phyloP scores from a whole-genome alignment of 2,329 filamentous ascomycete genomes.

The Pseudogymnoascus sp. region DNA sequence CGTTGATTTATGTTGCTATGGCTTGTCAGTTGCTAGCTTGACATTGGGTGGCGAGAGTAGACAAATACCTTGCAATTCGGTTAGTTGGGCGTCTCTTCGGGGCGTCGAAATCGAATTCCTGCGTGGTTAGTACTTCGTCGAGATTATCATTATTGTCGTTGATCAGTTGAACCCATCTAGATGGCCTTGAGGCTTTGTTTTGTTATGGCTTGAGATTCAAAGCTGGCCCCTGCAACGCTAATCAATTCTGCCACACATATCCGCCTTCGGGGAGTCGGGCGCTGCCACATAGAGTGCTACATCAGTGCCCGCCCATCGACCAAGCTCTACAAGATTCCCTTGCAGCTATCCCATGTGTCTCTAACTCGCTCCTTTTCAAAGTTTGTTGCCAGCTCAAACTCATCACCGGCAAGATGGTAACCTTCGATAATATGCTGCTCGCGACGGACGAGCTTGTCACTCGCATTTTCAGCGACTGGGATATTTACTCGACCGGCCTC shows the following conservation, averaged over 20 bases:
- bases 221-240: slow-evolving; percentile 1
- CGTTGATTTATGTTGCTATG: neutral
- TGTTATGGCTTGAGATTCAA: slow-evolving; percentile 7
- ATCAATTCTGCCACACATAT: slow-evolving; percentile 4
- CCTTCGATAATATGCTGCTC: slow-evolving; percentile 2
- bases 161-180: neutral
- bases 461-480: slow-evolving; percentile 70
- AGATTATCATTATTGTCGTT: slow-evolving; percentile 7
- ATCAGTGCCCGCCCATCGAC: slow-evolving; percentile 3
- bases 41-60: neutral
- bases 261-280: slow-evolving; percentile 5
- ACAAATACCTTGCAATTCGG: neutral
- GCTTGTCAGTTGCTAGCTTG: neutral
- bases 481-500: slow-evolving; percentile 68
- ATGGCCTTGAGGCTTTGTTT: slow-evolving; percentile 1
- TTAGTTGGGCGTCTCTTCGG: neutral
- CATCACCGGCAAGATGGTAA: neutral
- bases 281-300: neutral
- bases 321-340: slow-evolving; percentile 2
- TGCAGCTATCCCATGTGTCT: neutral
- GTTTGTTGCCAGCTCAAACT: neutral
- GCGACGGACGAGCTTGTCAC: slow-evolving; percentile 62
- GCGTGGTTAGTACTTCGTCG: slow-evolving; percentile 5
- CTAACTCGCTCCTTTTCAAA: neutral
- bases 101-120: neutral